Conservation (phyloP, 2,329 filamentous ascomycete species). For the Fusarium humuli region DNA sequence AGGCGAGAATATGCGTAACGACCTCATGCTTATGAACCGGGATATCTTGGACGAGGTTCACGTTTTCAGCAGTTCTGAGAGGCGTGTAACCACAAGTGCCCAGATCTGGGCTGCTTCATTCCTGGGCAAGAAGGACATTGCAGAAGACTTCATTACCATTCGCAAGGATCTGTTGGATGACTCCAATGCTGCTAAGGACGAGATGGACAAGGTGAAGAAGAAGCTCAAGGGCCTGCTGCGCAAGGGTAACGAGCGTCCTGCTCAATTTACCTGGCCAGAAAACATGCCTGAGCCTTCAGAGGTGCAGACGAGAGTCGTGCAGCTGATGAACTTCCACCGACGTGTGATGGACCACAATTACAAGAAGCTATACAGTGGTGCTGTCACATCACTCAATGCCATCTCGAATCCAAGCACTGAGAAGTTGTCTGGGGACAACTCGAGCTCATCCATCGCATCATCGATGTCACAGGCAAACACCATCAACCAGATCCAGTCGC, state of each 20-base stretch:
- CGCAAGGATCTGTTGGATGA: constrained; percentile 96
- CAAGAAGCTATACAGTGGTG: constrained; percentile 76
- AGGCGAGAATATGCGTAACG: constrained; percentile 94
- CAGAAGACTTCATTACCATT: constrained; percentile 87
- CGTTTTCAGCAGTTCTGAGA: constrained; percentile 95
- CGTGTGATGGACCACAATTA: constrained; percentile 97
- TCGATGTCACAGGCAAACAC: constrained; percentile 71
- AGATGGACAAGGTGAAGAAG: constrained; percentile 99
- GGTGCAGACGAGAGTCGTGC: constrained; percentile 90
- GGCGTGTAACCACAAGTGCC: constrained; percentile 92
- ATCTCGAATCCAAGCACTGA: constrained; percentile 65
- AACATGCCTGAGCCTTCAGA: constrained; percentile 95
- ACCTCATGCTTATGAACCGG: constrained; percentile 90
- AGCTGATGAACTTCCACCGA: constrained; percentile 97
- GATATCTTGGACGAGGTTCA: constrained; percentile 92
- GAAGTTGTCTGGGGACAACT: constrained; percentile 57
- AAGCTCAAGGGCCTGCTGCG: constrained; percentile 93
- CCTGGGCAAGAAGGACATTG: constrained; percentile 85
- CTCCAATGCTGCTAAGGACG: constrained; percentile 97
- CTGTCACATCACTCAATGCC: constrained; percentile 71
- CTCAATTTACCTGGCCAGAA: constrained; percentile 97
- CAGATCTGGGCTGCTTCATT: constrained; percentile 96
- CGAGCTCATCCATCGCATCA: constrained; percentile 58
- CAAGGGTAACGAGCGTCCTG: constrained; percentile 91
- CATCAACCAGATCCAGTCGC: constrained; percentile 79